Evolutionary conservation across 2,329 filamentous ascomycete genomes (phyloP), one percentile per base, ranked within the genome.

Genomic region (Mycosphaerella sp.): DNA sequence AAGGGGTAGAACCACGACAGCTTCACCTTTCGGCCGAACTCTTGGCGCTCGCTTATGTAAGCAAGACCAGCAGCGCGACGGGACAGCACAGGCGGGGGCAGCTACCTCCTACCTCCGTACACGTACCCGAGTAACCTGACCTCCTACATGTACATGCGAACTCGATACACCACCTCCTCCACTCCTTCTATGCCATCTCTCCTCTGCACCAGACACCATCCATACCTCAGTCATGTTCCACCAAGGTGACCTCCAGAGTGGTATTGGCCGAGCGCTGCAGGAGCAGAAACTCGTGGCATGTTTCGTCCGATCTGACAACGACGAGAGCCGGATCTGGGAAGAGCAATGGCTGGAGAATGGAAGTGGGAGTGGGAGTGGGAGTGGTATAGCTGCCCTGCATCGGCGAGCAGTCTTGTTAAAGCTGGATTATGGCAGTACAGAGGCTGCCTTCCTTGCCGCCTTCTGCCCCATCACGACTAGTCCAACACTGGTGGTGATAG

Each of bases 261-360:
- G 89, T 55, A 95, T 96, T 63, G 78, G 80, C 32, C 76, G 81
- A 17, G 89, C 91, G 10, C 78, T 96, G 6, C 80, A 82, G 56
- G 78, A 91, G 69, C 76, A 81, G 55, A 95, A 92, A 71, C 78
- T 86, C 14, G 87, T 96, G 0, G 80, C 87, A 31, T 95, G 89
- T 73, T 95, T 96, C 70, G 85, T 95, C 32, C 82, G 83, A 36
- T 48, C 58, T 51, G 88, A 95, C 69, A 81, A 81, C 48, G 78
- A 79, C 40, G 77, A 82, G 29, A 92, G 88, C 68, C 73, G 75
- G 50, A 73, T 53, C 21, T 71, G 69, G 69, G 67, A 71, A 48
- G 50, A 66, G 45, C 62, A 65, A 46, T 69, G 66, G 66, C 56
- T 71, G 6, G 48, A 45, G 12, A 45, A 53, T 17, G 32, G n/a